phyloP scores from a whole-genome alignment of 2,329 filamentous ascomycete genomes.

The Apiospora marii region DNA sequence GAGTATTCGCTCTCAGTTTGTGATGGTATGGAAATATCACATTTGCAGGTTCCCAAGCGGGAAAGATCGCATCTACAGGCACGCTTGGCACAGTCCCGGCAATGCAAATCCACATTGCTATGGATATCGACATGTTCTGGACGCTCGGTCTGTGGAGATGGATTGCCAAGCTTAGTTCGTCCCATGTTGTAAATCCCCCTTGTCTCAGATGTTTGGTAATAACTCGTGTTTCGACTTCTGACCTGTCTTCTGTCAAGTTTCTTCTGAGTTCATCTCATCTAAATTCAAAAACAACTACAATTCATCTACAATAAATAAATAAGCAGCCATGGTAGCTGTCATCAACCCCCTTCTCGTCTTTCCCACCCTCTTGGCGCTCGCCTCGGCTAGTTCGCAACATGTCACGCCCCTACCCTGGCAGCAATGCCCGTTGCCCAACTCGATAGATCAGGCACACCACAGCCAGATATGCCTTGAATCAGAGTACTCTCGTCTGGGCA shows the following conservation, averaged over 20 bases:
- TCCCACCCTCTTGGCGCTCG: neutral
- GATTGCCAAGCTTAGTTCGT: constrained; percentile 14
- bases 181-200: constrained; percentile 6
- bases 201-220: constrained; percentile 15
- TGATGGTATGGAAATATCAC: neutral
- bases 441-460: neutral
- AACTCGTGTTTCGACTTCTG: neutral
- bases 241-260: neutral
- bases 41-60: neutral
- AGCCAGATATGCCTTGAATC: neutral
- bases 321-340: neutral
- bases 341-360: neutral
- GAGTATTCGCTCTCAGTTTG: neutral
- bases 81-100: neutral
- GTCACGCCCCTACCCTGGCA: neutral
- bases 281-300: neutral
- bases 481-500: neutral
- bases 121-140: neutral
- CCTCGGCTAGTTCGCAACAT: neutral
- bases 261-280: constrained; percentile 3
- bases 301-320: neutral
- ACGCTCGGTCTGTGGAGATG: neutral
- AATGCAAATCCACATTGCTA: neutral
- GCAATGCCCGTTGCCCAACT: neutral
- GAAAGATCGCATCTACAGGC: neutral